Evolutionary conservation across 2,329 filamentous ascomycete genomes (phyloP).

Genomic region (Aspergillus jensenii): DNA sequence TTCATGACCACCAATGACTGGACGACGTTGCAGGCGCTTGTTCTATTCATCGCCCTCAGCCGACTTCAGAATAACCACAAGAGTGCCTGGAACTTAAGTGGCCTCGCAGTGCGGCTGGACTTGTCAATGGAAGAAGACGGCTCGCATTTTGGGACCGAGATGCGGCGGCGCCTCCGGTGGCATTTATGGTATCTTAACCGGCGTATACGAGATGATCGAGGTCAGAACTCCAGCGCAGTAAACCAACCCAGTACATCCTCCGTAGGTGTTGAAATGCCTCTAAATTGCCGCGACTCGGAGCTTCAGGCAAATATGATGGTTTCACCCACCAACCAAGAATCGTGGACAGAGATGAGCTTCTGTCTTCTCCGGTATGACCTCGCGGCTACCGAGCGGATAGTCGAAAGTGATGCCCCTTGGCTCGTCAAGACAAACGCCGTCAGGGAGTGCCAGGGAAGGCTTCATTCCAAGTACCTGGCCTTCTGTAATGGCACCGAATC

Average conservation of each 20-base stretch:
- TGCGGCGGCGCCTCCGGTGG: conserved; percentile 32
- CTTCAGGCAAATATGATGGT: conserved; percentile 43
- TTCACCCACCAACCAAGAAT: conserved; percentile 41
- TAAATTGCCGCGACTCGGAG: conserved; percentile 47
- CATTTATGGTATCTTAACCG: conserved; percentile 39
- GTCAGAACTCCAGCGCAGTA: conserved; percentile 24
- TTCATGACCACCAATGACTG: conserved; percentile 59
- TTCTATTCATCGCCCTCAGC: conserved; percentile 55
- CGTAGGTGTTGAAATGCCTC: conserved; percentile 36
- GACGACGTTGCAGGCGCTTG: conserved; percentile 57
- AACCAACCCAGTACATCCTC: conserved; percentile 23
- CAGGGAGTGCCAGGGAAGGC: conserved; percentile 46
- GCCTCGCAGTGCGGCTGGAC: conserved; percentile 44
- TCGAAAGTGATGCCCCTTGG: conserved; percentile 17
- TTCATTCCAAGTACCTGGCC: conserved; percentile 50
- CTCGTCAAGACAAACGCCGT: conserved; percentile 37
- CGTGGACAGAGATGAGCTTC: conserved; percentile 50
- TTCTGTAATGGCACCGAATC: conserved; percentile 45
- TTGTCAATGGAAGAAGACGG: conserved; percentile 23
- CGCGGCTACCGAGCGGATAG: conserved; percentile 30
- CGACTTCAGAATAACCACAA: conserved; percentile 21
- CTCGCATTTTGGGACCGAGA: conserved; percentile 41
- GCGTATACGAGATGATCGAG: conserved; percentile 41
- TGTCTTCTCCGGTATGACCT: conserved; percentile 50
- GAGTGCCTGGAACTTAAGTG: conserved; percentile 27